Evolutionary conservation across 768 basidiomycete species (phyloP).

Genomic region (Hygrocybe coccinea): DNA sequence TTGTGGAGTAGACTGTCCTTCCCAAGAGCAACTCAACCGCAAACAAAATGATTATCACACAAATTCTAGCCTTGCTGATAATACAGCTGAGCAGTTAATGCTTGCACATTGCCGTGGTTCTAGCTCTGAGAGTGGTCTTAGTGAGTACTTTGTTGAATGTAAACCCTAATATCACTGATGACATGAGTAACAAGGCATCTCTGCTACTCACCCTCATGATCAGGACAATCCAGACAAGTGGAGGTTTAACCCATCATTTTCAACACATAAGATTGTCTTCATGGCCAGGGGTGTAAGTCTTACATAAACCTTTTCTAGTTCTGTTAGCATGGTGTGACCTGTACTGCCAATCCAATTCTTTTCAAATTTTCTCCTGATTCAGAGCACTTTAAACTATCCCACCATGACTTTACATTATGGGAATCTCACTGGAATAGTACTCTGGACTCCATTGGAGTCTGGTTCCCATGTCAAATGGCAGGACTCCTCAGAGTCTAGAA

Average conservation of each 20-base stretch:
- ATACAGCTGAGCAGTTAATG: background rate
- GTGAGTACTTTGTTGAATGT: slow-evolving; percentile 4
- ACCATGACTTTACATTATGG: too few species aligned
- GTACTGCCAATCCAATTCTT: too few species aligned
- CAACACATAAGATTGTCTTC: slow-evolving; percentile 12
- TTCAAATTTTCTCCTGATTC: too few species aligned
- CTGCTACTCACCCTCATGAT: slow-evolving; percentile 6
- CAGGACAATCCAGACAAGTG: slow-evolving; percentile 9
- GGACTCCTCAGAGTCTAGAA: too few species aligned
- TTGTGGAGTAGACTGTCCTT: background rate
- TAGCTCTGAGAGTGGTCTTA: slow-evolving; percentile 1
- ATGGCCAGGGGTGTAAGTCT: slow-evolving; percentile 12
- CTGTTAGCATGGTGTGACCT: too few species aligned
- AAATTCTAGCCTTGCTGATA: background rate
- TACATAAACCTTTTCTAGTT: too few species aligned
- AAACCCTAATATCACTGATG: slow-evolving; percentile 2
- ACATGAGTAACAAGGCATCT: background rate
- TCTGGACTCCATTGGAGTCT: too few species aligned
- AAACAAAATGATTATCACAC: background rate
- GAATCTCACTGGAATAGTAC: too few species aligned
- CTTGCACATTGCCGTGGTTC: background rate
- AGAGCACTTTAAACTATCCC: too few species aligned
- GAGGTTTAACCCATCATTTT: slow-evolving; percentile 11
- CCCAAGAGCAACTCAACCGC: background rate
- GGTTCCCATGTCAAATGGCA: too few species aligned